phyloP scores from a whole-genome alignment of 2,329 filamentous ascomycete genomes.

The Knufia petricola region DNA sequence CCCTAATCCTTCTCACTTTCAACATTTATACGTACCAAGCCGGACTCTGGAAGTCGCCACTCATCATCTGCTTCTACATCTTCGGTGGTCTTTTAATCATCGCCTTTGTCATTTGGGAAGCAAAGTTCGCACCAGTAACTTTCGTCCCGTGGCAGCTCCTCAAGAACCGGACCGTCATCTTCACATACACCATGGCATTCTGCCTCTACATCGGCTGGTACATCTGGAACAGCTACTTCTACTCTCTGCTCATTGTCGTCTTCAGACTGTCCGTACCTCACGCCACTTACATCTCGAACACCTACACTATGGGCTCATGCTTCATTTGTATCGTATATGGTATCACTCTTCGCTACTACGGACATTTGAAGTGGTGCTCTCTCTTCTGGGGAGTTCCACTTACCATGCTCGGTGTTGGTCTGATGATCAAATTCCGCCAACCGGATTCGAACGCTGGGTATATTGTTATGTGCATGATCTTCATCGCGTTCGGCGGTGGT shows the following conservation, averaged over 20 bases:
- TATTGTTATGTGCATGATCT: conserved; percentile 46
- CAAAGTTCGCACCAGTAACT: conserved; percentile 39
- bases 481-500: conserved; percentile 45
- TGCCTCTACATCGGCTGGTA: conserved; percentile 24
- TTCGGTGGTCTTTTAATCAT: conserved; percentile 46
- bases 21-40: conserved; percentile 39
- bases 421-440: conserved; percentile 45
- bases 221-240: conserved; percentile 27
- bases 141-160: conserved; percentile 46
- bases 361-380: conserved; percentile 45
- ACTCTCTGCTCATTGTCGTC: conserved; percentile 14
- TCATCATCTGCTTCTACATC: conserved; percentile 42
- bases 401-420: conserved; percentile 38
- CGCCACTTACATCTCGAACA: conserved; percentile 38
- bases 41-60: conserved; percentile 33
- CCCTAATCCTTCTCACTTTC: conserved; percentile 55
- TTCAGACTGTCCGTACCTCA: conserved; percentile 14
- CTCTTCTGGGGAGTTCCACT: conserved; percentile 41
- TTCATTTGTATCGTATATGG: conserved; percentile 45
- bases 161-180: conserved; percentile 19
- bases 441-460: conserved; percentile 38
- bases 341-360: conserved; percentile 38
- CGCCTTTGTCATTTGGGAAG: conserved; percentile 46
- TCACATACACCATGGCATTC: conserved; percentile 13
- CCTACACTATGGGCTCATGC: conserved; percentile 41